phyloP scores from a whole-genome alignment of 129 eudicot genomes.

The Lonicera japonica region DNA sequence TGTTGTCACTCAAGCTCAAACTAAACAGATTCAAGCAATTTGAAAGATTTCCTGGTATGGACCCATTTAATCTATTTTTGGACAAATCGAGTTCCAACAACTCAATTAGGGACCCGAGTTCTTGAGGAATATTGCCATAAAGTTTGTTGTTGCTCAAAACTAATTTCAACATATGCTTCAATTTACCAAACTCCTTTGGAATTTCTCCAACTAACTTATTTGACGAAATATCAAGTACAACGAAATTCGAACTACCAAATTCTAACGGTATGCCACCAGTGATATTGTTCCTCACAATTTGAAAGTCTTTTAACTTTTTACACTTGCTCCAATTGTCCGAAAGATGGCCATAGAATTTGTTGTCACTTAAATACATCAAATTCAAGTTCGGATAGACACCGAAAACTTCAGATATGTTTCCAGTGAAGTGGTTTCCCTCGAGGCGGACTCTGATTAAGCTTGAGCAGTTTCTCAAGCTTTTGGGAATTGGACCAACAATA shows the following conservation, averaged over 20 bases:
- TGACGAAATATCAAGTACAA: conserved; percentile 22
- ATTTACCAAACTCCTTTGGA: conserved; percentile 17
- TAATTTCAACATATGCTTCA: conserved; percentile 9
- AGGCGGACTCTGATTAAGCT: conserved; percentile 21
- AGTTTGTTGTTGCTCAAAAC: conserved; percentile 18
- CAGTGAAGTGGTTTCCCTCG: conserved; percentile 20
- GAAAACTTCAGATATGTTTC: conserved; percentile 24
- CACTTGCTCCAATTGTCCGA: conserved; percentile 30
- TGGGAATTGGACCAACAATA: conserved; percentile 23
- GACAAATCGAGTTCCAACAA: conserved; percentile 22
- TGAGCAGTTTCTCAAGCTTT: conserved; percentile 26
- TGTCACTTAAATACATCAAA: conserved; percentile 18
- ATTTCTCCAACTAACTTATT: conserved; percentile 20
- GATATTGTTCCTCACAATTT: conserved; percentile 17
- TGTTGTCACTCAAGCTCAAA: conserved; percentile 20
- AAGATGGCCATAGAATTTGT: conserved; percentile 26
- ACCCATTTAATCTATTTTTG: conserved; percentile 20
- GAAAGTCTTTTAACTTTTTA: conserved; percentile 14
- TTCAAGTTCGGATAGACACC: conserved; percentile 33
- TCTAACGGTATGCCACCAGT: conserved; percentile 16
- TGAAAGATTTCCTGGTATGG: background rate
- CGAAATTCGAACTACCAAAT: conserved; percentile 17
- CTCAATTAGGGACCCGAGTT: conserved; percentile 17
- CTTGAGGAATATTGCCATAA: conserved; percentile 25
- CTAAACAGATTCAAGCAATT: conserved; percentile 8